Evolutionary conservation across 2,329 filamentous ascomycete species (phyloP), one percentile per base, ranked within the genome.

Genomic region (Apiospora malaysiana): DNA sequence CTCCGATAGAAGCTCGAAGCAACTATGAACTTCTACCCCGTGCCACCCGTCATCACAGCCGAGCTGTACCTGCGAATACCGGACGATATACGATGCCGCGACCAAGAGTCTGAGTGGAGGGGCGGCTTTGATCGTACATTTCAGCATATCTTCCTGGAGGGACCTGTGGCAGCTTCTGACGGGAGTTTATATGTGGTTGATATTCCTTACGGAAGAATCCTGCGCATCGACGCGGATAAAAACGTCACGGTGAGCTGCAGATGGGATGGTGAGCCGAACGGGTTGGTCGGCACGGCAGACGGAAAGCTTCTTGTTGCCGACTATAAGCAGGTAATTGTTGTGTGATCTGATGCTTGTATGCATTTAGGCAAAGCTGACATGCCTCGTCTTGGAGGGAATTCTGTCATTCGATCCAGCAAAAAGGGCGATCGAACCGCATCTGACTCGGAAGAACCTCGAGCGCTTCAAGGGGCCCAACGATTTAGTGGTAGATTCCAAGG

Each of bases 381-480:
- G 16, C 12, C 47, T 21, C 7, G 27, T n/a, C 42, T 6, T 16
- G 4, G 27, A 83, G 82, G 82, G 82, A 0, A 79, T 84, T 12
- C 75, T 84, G 0, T 72, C 74, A 0, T 81, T 83, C 23, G 76
- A 83, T 49, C 81, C 81, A 0, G 71, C 72, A 0, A 78, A 73
- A 0, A 71, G 76, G 0, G 75, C 72, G 2, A 74, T 83, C 10
- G 75, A 73, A 0, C 77, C 79, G 0, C 76, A 79, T 25, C 68
- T 84, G 14, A 79, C 79, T 7, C 74, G 79, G n/a, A 77, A 77
- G 65, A 81, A 85, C 56, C 77, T 85, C 0, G 82, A 84, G 65
- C 76, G 82, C 4, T 84, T 85, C 75, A 84, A 84, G 69, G 82
- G 83, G 0, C 80, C 79, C 0, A 85, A 85, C 66, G 82, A 85